phyloP scores from a whole-genome alignment of 2,329 filamentous ascomycete genomes.

The Fusarium multiceps region DNA sequence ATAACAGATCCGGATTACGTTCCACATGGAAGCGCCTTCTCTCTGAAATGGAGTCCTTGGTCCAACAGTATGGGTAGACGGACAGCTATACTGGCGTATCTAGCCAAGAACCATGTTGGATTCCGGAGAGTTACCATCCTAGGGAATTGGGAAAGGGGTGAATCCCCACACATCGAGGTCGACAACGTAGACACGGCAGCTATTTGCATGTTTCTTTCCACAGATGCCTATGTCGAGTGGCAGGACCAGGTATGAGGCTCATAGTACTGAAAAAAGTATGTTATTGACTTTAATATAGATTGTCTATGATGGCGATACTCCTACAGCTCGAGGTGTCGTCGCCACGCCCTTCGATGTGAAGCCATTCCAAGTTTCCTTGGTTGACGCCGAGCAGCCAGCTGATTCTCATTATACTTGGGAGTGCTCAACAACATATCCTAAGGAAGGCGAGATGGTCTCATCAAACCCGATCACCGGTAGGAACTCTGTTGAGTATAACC shows the following conservation, averaged over 20 bases:
- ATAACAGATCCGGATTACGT: conserved; percentile 60
- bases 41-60: conserved; percentile 68
- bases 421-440: conserved; percentile 61
- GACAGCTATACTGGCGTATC: conserved; percentile 62
- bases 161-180: conserved; percentile 54
- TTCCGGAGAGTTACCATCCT: conserved; percentile 63
- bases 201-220: conserved; percentile 61
- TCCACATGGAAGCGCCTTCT: conserved; percentile 61
- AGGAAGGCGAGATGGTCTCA: conserved; percentile 47
- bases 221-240: conserved; percentile 67
- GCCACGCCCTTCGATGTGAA: conserved; percentile 62
- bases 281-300: conserved; percentile 50
- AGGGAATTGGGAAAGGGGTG: conserved; percentile 49
- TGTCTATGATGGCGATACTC: conserved; percentile 53
- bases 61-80: conserved; percentile 49
- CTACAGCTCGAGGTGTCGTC: conserved; percentile 64
- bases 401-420: conserved; percentile 55
- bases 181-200: conserved; percentile 57
- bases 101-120: conserved; percentile 64
- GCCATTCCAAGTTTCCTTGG: conserved; percentile 62
- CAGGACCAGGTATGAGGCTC: conserved; percentile 59
- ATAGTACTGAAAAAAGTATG: fast-evolving
- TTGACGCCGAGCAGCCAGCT: conserved; percentile 33
- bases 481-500: neutral
- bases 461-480: conserved; percentile 48